Base-by-base conservation (phyloP, 2,329 filamentous ascomycete species). In the Trichothecium sympodiale region DNA sequence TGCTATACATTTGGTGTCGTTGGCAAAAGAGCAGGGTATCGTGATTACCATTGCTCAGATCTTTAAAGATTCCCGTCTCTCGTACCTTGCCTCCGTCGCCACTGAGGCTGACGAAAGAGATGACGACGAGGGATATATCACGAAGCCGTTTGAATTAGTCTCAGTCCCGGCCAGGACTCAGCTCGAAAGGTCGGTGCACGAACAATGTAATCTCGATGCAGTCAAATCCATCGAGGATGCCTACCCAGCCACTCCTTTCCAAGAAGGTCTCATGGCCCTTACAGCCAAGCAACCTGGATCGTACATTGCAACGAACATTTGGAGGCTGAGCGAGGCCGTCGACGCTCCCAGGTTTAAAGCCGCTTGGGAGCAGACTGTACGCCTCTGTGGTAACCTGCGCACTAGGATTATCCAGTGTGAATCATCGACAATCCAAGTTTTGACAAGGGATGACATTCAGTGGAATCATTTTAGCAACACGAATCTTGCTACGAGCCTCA, bases 251-350 rank as follows among this genome's bases (percentile, higher is more conserved):
- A 65, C 65, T 0, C 55, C 65, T 1, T 46, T 68, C 1, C 67
- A 72, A 38, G 64, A 67, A 42, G 64, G 60, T 4, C 53, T 71
- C 3, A 59, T 71, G 45, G n/a, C n/a, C n/a, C n/a, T n/a, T n/a
- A n/a, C n/a, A n/a, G n/a, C n/a, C n/a, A n/a, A n/a, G n/a, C n/a
- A 32, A 17, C 30, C 30, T 5, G 30, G 30, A 3, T 32, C 30
- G 14, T 17, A 32, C 17, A 32, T 17, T 14, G 30, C 30, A n/a
- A 32, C 15, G 30, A 13, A 32, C 15, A 17, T 32, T 17, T 32
- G 17, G 14, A 14, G 16, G n/a, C 30, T 32, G 12, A 12, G 14
- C 30, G 30, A 17, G 13, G 13, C 15, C 17, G 30, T 32, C 30
- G 30, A 32, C 17, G 16, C 17, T 12, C 13, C 14, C 10, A n/a